Conservation (phyloP, 1,139 yeast genomes). For the Eremothecium cymbalariae region DNA sequence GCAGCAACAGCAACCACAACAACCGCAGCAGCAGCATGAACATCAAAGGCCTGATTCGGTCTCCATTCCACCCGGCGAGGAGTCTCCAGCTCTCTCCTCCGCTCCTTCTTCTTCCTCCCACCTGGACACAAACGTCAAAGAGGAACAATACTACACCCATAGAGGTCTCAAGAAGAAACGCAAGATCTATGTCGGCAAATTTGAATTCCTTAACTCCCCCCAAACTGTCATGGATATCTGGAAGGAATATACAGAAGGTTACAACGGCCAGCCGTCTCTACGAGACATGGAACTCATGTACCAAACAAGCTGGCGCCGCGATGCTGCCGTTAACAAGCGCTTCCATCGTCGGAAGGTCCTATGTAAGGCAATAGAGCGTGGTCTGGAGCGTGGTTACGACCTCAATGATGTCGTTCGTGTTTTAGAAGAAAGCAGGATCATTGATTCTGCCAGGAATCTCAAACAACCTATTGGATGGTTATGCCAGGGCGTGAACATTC, state of each 20-base stretch:
- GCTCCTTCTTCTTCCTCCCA: slow-evolving; percentile 1
- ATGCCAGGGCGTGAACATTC: slow-evolving; percentile 32
- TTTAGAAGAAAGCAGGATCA: slow-evolving; percentile 32
- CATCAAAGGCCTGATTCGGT: neutral
- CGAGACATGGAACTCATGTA: slow-evolving; percentile 34
- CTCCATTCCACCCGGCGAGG: neutral
- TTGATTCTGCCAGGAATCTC: slow-evolving; percentile 30
- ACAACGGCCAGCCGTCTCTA: slow-evolving; percentile 35
- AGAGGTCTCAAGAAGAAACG: slow-evolving; percentile 22
- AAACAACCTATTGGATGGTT: slow-evolving; percentile 39
- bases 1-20: slow-evolving; percentile 2
- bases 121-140: slow-evolving; percentile 9
- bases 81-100: slow-evolving; percentile 2
- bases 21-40: neutral
- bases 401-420: slow-evolving; percentile 31
- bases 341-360: slow-evolving; percentile 36
- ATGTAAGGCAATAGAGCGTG: slow-evolving; percentile 36
- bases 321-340: slow-evolving; percentile 36
- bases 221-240: slow-evolving; percentile 36
- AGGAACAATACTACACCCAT: slow-evolving; percentile 14
- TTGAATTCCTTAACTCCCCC: slow-evolving; percentile 36
- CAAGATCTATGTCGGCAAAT: slow-evolving; percentile 30
- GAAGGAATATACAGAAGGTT: slow-evolving; percentile 36
- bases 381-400: slow-evolving; percentile 31
- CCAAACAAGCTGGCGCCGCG: slow-evolving; percentile 37